phyloP scores from a whole-genome alignment of 179 eudicot genomes.

The Heliamphora pulchella region DNA sequence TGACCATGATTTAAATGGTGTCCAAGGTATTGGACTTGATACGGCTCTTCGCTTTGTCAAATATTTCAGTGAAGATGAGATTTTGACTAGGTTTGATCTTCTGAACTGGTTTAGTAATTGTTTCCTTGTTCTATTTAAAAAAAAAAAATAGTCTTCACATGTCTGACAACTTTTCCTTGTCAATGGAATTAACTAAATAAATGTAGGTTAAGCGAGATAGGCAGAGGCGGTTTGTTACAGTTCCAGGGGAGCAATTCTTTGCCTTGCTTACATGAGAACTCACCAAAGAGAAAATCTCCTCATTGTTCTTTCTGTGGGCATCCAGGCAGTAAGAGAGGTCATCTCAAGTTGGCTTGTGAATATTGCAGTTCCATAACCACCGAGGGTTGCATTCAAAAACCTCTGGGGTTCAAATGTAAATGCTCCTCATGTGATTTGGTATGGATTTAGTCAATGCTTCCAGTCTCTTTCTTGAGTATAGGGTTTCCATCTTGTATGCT shows the following conservation, averaged over 20 bases:
- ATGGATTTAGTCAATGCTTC: slow-evolving; percentile 13
- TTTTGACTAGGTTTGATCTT: slow-evolving; percentile 55
- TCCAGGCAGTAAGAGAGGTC: slow-evolving; percentile 78
- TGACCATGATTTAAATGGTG: slow-evolving; percentile 75
- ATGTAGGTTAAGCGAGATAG: slow-evolving; percentile 65
- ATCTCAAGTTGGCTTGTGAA: slow-evolving; percentile 56
- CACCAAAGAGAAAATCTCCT: slow-evolving; percentile 36
- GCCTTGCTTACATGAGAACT: slow-evolving; percentile 24
- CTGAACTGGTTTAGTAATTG: slow-evolving; percentile 12
- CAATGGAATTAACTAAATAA: slow-evolving; percentile 1
- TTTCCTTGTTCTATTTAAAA: slow-evolving; percentile 9
- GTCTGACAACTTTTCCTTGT: background rate
- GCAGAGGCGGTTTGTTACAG: slow-evolving; percentile 32
- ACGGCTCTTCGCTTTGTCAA: slow-evolving; percentile 84
- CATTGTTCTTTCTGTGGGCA: slow-evolving; percentile 97
- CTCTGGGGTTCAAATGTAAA: slow-evolving; percentile 57
- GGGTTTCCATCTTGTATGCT: too few relatives aligned
- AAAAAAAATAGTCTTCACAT: background rate
- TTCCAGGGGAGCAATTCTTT: slow-evolving; percentile 23
- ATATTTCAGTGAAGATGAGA: slow-evolving; percentile 64
- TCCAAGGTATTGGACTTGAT: slow-evolving; percentile 77
- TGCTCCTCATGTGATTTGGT: slow-evolving; percentile 71
- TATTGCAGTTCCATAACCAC: slow-evolving; percentile 41
- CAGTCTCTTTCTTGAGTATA: background rate
- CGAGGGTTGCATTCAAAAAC: slow-evolving; percentile 48